phyloP scores from a whole-genome alignment of 2,329 filamentous ascomycete species.

The Alternaria brassicae region DNA sequence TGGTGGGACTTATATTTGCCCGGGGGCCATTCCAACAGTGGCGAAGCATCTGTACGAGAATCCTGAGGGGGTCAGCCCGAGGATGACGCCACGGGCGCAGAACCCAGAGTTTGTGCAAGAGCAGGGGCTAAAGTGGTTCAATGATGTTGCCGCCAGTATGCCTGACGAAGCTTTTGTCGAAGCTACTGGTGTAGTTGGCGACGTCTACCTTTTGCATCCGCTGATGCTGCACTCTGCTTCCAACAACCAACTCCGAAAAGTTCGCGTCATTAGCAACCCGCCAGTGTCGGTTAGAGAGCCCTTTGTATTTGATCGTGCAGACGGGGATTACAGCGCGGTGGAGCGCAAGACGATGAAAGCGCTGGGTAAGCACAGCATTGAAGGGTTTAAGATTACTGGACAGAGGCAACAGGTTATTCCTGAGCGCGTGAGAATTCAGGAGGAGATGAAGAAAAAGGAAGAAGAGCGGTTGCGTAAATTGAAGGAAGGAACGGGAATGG shows the following conservation, averaged over 20 bases:
- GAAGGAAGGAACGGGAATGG: conserved; percentile 26
- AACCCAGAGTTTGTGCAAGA: conserved; percentile 56
- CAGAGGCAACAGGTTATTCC: conserved; percentile 61
- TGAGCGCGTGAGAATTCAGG: conserved; percentile 56
- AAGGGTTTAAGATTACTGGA: conserved; percentile 61
- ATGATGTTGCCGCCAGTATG: conserved; percentile 48
- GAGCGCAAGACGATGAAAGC: conserved; percentile 63
- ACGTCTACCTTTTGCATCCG: conserved; percentile 67
- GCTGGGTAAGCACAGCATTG: conserved; percentile 57
- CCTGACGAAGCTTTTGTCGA: conserved; percentile 59
- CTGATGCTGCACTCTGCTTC: conserved; percentile 66
- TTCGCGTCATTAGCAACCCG: conserved; percentile 64
- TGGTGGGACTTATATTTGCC: conserved; percentile 71
- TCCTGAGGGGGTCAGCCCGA: conserved; percentile 70
- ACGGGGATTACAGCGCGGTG: conserved; percentile 62
- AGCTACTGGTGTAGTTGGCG: conserved; percentile 61
- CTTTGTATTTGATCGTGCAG: conserved; percentile 60
- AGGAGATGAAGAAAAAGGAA: conserved; percentile 59
- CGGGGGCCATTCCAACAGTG: conserved; percentile 63
- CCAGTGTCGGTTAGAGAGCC: conserved; percentile 61
- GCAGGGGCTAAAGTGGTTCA: conserved; percentile 56
- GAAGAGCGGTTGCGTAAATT: conserved; percentile 54
- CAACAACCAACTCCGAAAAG: conserved; percentile 57
- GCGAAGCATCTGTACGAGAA: conserved; percentile 66
- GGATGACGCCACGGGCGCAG: conserved; percentile 64